A percentile compares a stretch with the other conserved stretches of the same genome.
These are phyloP conservation scores for Hordeum vulgare DNA, from an alignment of 176 grass and related monocot species.

Conservation along the genomic window DNA sequence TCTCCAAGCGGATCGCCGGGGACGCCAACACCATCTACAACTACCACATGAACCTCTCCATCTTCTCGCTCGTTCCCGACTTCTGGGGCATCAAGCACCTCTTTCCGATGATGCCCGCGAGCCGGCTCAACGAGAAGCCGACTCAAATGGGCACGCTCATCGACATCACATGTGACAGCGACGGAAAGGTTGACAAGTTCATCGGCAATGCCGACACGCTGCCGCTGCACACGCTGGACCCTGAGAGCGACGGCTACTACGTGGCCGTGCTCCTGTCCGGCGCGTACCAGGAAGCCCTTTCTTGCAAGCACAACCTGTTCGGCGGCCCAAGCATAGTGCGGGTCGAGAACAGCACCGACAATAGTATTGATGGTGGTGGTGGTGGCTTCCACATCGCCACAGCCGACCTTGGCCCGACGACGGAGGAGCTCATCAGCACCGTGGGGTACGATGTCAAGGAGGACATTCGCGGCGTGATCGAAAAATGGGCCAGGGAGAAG, in stretches of 20 bases:
- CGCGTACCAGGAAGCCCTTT: slow-evolving; percentile 20
- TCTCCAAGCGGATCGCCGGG: neutral
- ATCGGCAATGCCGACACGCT: neutral
- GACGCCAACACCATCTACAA: neutral
- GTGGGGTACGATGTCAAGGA: neutral
- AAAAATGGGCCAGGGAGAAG: neutral
- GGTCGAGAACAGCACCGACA: neutral
- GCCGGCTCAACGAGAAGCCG: slow-evolving; percentile 6
- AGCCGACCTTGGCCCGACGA: neutral
- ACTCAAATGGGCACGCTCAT: neutral
- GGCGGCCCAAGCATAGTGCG: slow-evolving; percentile 11
- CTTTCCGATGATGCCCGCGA: slow-evolving; percentile 28
- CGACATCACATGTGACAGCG: slow-evolving; percentile 35
- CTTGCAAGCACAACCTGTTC: slow-evolving; percentile 20
- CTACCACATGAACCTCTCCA: slow-evolving; percentile 39
- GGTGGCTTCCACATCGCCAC: neutral
- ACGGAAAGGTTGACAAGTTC: slow-evolving; percentile 29
- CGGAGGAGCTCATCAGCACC: neutral
- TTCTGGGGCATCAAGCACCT: slow-evolving; percentile 28
- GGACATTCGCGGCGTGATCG: neutral
- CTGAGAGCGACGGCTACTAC: slow-evolving; percentile 16
- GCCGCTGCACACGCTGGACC: slow-evolving; percentile 13
- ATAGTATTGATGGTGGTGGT: too few species aligned
- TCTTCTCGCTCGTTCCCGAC: slow-evolving; percentile 26
- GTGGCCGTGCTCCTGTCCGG: slow-evolving; percentile 1